Evolutionary conservation across 352 stramenopile genomes (phyloP).

Genomic region (Phytopythium montanum): DNA sequence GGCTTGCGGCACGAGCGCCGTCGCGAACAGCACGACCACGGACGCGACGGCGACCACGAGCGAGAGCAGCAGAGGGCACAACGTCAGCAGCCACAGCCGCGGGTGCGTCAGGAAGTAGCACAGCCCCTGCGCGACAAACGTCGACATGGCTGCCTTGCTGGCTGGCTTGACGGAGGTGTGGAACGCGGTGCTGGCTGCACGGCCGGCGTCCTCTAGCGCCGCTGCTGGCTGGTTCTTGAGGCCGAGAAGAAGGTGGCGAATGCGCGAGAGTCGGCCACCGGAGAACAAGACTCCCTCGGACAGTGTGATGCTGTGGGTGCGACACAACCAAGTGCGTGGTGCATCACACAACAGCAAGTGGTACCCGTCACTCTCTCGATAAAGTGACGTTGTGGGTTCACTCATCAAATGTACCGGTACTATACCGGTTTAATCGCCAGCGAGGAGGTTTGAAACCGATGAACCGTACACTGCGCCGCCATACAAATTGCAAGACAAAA

Average conservation of each 20-base stretch:
- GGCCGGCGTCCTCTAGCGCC: too few relatives aligned
- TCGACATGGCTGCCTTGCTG: constrained; percentile 16
- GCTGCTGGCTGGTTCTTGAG: too few relatives aligned
- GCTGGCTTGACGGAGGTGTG: too few relatives aligned
- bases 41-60: constrained; percentile 35
- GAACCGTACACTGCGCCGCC: constrained; percentile 3
- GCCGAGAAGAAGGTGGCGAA: too few relatives aligned
- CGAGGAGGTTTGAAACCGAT: too few relatives aligned
- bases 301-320: too few relatives aligned
- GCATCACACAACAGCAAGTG: too few relatives aligned
- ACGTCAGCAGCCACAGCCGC: constrained; percentile 35
- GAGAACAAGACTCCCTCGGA: too few relatives aligned
- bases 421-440: too few relatives aligned
- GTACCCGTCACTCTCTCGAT: background rate
- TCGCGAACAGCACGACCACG: constrained; percentile 39
- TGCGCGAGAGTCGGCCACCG: too few relatives aligned
- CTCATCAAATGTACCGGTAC: background rate
- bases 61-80: constrained; percentile 48
- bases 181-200: too few relatives aligned
- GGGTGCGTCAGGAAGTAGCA: constrained; percentile 47
- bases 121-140: constrained; percentile 26
- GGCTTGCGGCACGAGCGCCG: constrained; percentile 37
- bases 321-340: too few relatives aligned
- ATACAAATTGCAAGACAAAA: background rate
- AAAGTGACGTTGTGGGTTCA: background rate